A percentile compares a stretch with the other conserved stretches of the same genome.
These are phyloP conservation scores for Oryza glumipatula DNA, from an alignment of 176 grass and related monocot species.

Conservation along the genomic window DNA sequence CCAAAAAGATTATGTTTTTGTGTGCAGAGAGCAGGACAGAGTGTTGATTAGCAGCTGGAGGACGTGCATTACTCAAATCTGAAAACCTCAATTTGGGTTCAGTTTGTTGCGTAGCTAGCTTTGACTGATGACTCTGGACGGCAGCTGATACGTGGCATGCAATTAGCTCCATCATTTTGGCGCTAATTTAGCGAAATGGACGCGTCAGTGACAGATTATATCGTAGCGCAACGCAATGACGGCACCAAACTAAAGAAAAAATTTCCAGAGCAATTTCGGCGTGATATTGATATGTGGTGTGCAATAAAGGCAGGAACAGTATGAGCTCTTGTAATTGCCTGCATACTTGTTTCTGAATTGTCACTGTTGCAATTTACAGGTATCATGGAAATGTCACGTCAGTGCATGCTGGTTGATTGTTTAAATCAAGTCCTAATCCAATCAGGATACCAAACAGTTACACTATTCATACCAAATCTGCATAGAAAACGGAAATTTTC, in stretches of 20 bases:
- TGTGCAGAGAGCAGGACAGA: not conserved
- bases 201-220: not conserved
- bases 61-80: not conserved
- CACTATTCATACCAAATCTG: not conserved
- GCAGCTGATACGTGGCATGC: not conserved
- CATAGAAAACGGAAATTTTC: not conserved
- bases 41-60: not conserved
- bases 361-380: slow-evolving; percentile 26
- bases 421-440: not conserved
- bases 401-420: slow-evolving; percentile 28
- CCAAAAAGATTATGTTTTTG: not conserved
- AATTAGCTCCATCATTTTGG: not conserved
- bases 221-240: not conserved
- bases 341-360: slow-evolving; percentile 3
- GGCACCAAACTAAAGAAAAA: slow-evolving; percentile 5
- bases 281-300: not conserved
- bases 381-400: slow-evolving; percentile 27
- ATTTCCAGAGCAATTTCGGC: not conserved
- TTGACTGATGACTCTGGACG: slow-evolving; percentile 6
- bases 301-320: not conserved
- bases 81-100: slow-evolving; percentile 9
- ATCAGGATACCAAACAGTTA: not conserved
- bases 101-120: not conserved
- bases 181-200: not conserved
- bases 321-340: not conserved